phyloP scores from a whole-genome alignment of 1,139 yeast genomes.

The Taiozyma onychis region DNA sequence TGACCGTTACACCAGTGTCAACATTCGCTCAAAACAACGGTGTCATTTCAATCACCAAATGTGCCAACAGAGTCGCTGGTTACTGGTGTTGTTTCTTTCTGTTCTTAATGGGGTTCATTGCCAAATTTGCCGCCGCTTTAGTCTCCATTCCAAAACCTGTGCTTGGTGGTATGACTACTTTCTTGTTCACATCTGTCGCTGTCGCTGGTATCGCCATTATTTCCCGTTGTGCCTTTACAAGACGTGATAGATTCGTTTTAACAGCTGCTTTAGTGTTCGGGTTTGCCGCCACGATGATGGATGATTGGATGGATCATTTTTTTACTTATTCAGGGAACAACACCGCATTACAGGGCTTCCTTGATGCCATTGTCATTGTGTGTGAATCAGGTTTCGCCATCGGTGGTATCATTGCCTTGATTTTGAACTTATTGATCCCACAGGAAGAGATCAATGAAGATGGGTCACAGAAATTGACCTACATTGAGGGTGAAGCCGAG shows the following conservation, averaged over 20 bases:
- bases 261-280: slow-evolving; percentile 76
- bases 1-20: slow-evolving; percentile 77
- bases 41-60: slow-evolving; percentile 83
- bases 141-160: slow-evolving; percentile 81
- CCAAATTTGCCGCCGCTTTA: slow-evolving; percentile 86
- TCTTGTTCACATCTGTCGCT: slow-evolving; percentile 80
- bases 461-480: slow-evolving; percentile 16
- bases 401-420: slow-evolving; percentile 72
- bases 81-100: slow-evolving; percentile 86
- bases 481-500: neutral
- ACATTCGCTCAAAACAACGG: slow-evolving; percentile 94
- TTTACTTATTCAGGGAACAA: slow-evolving; percentile 74
- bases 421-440: slow-evolving; percentile 65
- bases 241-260: slow-evolving; percentile 81
- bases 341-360: slow-evolving; percentile 58
- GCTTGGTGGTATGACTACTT: slow-evolving; percentile 90
- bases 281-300: slow-evolving; percentile 70
- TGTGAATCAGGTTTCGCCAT: slow-evolving; percentile 86
- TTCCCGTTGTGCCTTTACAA: slow-evolving; percentile 66
- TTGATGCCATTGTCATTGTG: slow-evolving; percentile 73
- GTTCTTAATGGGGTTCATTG: slow-evolving; percentile 76
- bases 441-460: slow-evolving; percentile 52
- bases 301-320: slow-evolving; percentile 66
- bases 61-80: slow-evolving; percentile 83
- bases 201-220: slow-evolving; percentile 83